These are phyloP conservation scores for Yamadazyma mexicana DNA, from an alignment of 1,139 yeast species.

Conservation along the genomic window DNA sequence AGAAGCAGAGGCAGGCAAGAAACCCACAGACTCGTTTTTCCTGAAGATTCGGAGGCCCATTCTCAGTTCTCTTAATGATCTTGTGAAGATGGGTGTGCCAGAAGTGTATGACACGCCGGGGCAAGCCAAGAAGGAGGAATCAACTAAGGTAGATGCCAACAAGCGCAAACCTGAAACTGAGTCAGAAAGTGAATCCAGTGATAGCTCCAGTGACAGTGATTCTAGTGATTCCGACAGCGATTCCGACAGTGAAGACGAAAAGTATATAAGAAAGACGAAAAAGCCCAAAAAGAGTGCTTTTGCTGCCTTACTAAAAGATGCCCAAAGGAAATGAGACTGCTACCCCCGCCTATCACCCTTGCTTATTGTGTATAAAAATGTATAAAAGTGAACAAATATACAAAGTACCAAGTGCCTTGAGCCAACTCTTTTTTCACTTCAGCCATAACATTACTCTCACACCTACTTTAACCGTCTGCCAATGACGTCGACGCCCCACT, in stretches of 20 bases:
- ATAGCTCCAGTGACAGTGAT: conserved; percentile 20
- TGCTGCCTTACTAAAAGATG: conserved; percentile 54
- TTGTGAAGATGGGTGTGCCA: conserved; percentile 61
- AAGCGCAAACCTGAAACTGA: conserved; percentile 1
- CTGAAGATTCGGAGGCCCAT: conserved; percentile 21
- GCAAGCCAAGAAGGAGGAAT: conserved; percentile 10
- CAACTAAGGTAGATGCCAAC: conserved; percentile 6
- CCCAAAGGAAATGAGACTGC: too few species aligned
- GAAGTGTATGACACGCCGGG: conserved; percentile 52
- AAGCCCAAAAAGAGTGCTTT: conserved; percentile 44
- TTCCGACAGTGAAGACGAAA: conserved; percentile 7
- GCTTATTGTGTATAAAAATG: background rate
- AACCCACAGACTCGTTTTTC: conserved; percentile 9
- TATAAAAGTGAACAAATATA: background rate
- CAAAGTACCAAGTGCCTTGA: background rate
- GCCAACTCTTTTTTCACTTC: too few species aligned
- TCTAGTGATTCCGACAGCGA: conserved; percentile 20
- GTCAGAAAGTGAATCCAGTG: conserved; percentile 2
- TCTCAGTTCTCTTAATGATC: conserved; percentile 56
- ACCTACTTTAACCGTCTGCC: conserved; percentile 19
- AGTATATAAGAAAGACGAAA: conserved; percentile 19
- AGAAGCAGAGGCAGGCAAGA: too few species aligned
- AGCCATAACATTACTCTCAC: too few species aligned
- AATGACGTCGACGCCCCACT: conserved; percentile 29
- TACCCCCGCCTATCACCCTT: too few species aligned